These are phyloP conservation scores for Cryptococcus sp. DNA, from an alignment of 1,284 basidiomycete genomes.

Conservation along the genomic window DNA sequence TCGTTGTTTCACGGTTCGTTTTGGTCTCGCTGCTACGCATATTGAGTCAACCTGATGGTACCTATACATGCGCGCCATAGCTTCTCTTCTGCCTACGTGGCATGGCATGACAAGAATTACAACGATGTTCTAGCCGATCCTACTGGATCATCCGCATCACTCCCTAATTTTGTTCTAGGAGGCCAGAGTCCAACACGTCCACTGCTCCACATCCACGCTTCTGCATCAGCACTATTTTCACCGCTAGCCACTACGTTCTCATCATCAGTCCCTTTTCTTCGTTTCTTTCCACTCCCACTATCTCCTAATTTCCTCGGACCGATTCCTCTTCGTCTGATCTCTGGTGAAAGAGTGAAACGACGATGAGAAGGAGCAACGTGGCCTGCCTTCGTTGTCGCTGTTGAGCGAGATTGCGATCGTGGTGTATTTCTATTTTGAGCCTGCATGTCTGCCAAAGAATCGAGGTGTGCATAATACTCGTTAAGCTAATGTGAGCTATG, in stretches of 20 bases:
- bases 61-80: too few relatives aligned
- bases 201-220: constrained; percentile 30
- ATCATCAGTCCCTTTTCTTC: constrained; percentile 17
- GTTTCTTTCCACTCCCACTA: constrained; percentile 4
- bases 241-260: neutral
- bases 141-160: neutral
- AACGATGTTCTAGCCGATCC: neutral
- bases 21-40: too few relatives aligned
- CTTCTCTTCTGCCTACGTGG: too few relatives aligned
- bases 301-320: constrained; percentile 33
- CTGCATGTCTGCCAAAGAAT: constrained; percentile 18
- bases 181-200: constrained; percentile 13
- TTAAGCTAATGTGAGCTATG: constrained; percentile 22
- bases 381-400: constrained; percentile 7
- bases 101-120: too few relatives aligned
- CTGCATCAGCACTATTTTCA: constrained; percentile 9
- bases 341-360: constrained; percentile 19
- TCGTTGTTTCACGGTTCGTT: too few relatives aligned
- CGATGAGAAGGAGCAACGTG: constrained; percentile 33
- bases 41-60: too few relatives aligned
- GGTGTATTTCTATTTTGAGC: constrained; percentile 8
- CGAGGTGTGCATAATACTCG: constrained; percentile 32
- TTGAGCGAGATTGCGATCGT: neutral
- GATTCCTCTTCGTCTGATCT: constrained; percentile 18
- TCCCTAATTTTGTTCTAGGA: neutral